Evolutionary conservation across 1,284 basidiomycete genomes (phyloP).

Genomic region (Ceratobasidium sp.): DNA sequence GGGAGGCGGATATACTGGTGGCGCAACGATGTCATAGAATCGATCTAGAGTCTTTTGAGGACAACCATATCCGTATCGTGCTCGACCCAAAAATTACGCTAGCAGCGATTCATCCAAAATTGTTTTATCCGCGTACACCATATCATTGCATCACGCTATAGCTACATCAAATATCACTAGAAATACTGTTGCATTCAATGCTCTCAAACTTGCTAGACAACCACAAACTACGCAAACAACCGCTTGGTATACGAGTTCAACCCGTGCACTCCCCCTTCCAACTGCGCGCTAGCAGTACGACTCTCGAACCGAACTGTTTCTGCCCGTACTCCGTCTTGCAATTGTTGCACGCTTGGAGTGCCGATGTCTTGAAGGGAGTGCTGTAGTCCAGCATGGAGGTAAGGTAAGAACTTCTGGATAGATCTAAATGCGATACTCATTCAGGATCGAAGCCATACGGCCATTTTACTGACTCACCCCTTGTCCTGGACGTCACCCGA

Average conservation of each 20-base stretch:
- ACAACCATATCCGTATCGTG: not conserved
- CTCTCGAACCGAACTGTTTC: conserved; percentile 92
- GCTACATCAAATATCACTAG: conserved; percentile 19
- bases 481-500: conserved; percentile 98
- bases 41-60: not conserved
- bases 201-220: not conserved
- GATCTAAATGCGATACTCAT: conserved; percentile 17
- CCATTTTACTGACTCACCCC: conserved; percentile 73
- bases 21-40: not conserved
- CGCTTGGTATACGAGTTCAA: conserved; percentile 85
- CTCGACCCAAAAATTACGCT: conserved; percentile 2
- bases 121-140: not conserved
- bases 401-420: conserved; percentile 69
- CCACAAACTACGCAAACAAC: conserved; percentile 63
- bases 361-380: conserved; percentile 98
- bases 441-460: conserved; percentile 65
- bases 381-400: conserved; percentile 92
- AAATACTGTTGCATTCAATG: conserved; percentile 31
- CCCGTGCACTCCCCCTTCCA: conserved; percentile 96
- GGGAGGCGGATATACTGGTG: conserved; percentile 53
- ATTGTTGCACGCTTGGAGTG: conserved; percentile 73
- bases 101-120: conserved; percentile 14
- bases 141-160: conserved; percentile 22
- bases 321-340: conserved; percentile 73
- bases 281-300: conserved; percentile 94